Base-by-base conservation (phyloP, 164 flowering plant species). In the Chimonanthus praecox region DNA sequence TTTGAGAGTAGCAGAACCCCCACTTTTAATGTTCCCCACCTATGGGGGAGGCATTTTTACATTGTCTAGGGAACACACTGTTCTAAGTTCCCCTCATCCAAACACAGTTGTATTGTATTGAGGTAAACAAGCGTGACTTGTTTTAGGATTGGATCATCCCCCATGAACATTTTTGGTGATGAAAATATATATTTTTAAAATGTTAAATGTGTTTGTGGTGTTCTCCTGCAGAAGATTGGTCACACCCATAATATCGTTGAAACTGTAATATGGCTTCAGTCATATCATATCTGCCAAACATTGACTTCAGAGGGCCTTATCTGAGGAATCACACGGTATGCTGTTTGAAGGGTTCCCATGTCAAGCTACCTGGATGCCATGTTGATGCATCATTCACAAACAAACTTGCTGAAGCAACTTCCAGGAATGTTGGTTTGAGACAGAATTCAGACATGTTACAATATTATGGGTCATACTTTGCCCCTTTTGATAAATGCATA, bases 141-240 rank as follows among this genome's bases (percentile, higher is more conserved):
- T 54, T 11, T 54, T n/a, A 54, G 60, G 16, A 54, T n/a, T 54
- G 60, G 16, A n/a, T 54, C 16, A 54, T 9, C 16, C 60, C 60
- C 16, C 16, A 4, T 13, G 5, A 54, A 54, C 60, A 54, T 54
- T n/a, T 11, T 54, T 13, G 60, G n/a, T 54, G 16, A 10, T 54
- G 16, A 33, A 33, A 33, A 54, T n/a, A 54, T 11, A 54, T 54
- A 8, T 54, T n/a, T 54, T 54, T 13, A 10, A 13, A 3, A n/a
- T 54, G 60, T 33, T 33, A 33, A 33, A 33, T 33, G 33, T 33
- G 33, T 33, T 33, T 33, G 10, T 48, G 58, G 9, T 63, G 58
- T 6, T 15, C 47, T 72, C 16, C 7, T 72, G 68, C 89, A 96
- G 99, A 91, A 92, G 18, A 76, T 94, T 70, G 97, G 91, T 13